Conservation (phyloP, 2,329 filamentous ascomycete species). For the Triangularia setosa region DNA sequence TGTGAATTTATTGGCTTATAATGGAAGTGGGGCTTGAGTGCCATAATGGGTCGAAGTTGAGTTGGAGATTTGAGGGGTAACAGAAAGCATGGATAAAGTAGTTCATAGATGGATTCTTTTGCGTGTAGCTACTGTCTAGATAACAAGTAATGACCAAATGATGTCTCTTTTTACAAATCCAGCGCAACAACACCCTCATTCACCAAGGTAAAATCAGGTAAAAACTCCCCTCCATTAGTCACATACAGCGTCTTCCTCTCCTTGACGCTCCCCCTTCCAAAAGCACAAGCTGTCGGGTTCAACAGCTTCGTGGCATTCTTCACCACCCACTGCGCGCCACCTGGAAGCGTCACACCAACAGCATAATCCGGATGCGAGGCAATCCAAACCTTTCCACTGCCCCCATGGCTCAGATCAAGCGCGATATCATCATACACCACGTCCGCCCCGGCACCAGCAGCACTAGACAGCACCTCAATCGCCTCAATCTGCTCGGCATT, state of each 20-base stretch:
- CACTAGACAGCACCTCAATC: slow-evolving; percentile 5
- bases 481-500: slow-evolving; percentile 2
- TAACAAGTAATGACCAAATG: background rate
- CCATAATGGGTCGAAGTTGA: no score
- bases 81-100: no score
- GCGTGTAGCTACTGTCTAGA: background rate
- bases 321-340: slow-evolving; percentile 15
- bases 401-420: slow-evolving; percentile 1
- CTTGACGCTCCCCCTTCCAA: slow-evolving; percentile 14
- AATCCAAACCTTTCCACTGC: slow-evolving; percentile 12
- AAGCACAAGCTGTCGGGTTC: slow-evolving; percentile 15
- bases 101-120: background rate
- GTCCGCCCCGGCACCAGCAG: slow-evolving; percentile 9
- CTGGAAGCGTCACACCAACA: slow-evolving; percentile 5
- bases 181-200: slow-evolving; percentile 11
- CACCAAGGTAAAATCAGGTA: slow-evolving; percentile 5
- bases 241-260: slow-evolving; percentile 21
- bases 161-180: background rate
- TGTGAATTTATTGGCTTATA: slow-evolving; percentile 26
- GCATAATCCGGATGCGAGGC: slow-evolving; percentile 20
- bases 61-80: no score
- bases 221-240: slow-evolving; percentile 11
- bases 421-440: slow-evolving; percentile 23
- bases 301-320: slow-evolving; percentile 12
- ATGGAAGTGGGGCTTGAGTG: slow-evolving; percentile 17